These are phyloP conservation scores for Pyronema omphalodes DNA, from an alignment of 495 filamentous ascomycete genomes.

Conservation along the genomic window DNA sequence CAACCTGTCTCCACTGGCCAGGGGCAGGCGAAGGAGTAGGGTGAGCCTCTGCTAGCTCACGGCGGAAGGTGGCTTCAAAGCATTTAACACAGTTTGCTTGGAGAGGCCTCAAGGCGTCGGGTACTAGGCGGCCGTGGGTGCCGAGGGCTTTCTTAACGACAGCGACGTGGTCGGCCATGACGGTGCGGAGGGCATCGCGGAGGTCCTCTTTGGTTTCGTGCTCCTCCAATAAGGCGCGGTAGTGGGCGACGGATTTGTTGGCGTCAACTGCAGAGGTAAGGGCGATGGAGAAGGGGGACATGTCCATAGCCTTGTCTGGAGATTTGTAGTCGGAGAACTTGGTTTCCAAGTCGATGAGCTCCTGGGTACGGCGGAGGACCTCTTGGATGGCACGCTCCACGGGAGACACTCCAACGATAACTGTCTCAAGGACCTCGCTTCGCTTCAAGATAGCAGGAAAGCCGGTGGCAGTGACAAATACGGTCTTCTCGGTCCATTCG, in stretches of 20 bases:
- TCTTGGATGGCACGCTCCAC: conserved; percentile 79
- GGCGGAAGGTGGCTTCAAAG: conserved; percentile 25
- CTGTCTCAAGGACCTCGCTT: conserved; percentile 60
- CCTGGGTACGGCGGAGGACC: conserved; percentile 76
- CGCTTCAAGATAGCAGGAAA: conserved; percentile 85
- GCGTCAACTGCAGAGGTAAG: conserved; percentile 29
- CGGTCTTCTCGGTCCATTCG: conserved; percentile 67
- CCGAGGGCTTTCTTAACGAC: conserved; percentile 67
- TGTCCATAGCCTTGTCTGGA: conserved; percentile 39
- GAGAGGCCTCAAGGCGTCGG: conserved; percentile 8
- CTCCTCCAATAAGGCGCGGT: conserved; percentile 24
- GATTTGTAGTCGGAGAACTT: conserved; percentile 58
- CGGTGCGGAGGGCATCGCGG: conserved; percentile 67
- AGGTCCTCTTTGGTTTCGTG: conserved; percentile 37
- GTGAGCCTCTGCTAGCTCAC: conserved; percentile 17
- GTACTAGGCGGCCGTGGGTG: conserved; percentile 27
- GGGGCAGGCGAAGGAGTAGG: background rate
- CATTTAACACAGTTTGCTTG: conserved; percentile 19
- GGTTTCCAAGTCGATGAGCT: conserved; percentile 57
- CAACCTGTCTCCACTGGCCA: background rate
- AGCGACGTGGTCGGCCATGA: conserved; percentile 74
- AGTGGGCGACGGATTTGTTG: conserved; percentile 24
- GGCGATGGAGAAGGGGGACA: conserved; percentile 45
- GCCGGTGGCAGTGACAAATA: conserved; percentile 66
- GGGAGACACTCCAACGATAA: conserved; percentile 48